phyloP scores from a whole-genome alignment of 305 asterid species.

The Coffea humblotiana region DNA sequence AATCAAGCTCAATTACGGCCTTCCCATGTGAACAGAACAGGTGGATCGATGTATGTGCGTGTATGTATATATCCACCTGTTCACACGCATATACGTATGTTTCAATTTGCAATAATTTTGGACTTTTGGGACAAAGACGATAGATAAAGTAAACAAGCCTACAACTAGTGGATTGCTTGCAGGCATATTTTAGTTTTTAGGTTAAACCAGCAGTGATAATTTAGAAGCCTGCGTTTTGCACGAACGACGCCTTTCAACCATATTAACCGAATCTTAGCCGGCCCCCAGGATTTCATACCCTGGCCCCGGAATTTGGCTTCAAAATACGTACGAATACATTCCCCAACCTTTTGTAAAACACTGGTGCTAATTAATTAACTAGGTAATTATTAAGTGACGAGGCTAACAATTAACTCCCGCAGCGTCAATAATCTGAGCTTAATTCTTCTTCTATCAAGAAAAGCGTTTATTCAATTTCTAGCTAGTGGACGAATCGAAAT shows the following conservation, averaged over 20 bases:
- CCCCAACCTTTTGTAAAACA: neutral
- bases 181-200: neutral
- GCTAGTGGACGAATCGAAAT: neutral
- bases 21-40: neutral
- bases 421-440: neutral
- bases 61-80: no score
- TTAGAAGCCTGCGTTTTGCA: neutral
- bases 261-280: neutral
- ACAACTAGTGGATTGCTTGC: constrained; percentile 9
- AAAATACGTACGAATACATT: neutral
- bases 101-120: neutral
- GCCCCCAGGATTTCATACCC: neutral
- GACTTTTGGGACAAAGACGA: neutral
- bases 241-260: neutral
- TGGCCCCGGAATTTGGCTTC: neutral
- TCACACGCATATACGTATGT: no score
- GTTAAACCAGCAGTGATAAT: neutral
- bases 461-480: no score
- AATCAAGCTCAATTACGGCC: neutral
- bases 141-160: neutral
- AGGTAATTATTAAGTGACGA: neutral
- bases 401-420: neutral
- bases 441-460: neutral
- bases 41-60: neutral
- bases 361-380: no score